Base-by-base conservation (phyloP, 306 rosid genomes). In the Quercus aquifolioides region DNA sequence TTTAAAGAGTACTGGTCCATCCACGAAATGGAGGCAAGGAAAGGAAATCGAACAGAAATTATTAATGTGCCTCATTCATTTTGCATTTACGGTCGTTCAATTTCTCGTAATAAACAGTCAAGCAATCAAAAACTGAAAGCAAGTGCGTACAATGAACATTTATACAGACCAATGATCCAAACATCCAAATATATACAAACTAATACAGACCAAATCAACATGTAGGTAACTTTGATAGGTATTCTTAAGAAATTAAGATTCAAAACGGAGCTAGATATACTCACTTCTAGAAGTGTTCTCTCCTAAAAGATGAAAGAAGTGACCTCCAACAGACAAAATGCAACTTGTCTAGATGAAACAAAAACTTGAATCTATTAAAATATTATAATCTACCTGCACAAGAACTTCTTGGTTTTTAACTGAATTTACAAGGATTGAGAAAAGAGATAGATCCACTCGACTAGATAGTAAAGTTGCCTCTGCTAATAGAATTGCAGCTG, bases 381-480 rank as follows among this genome's bases (percentile, higher is more conserved):
- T 57, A 51, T 35, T 62, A 82, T 51, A 38, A 65, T 76, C 56
- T 88, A 94, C 99, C 99, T 95, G 99, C 86, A 92, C 94, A 90
- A 90, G 96, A 80, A 88, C 89, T 84, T 95, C 99, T 86, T 86
- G 89, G 59, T 87, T 82, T 83, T 84, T 88, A 63, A 92, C 98
- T 74, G 92, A 85, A 71, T 90, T 92, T 77, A 95, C 88, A 55
- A 92, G 97, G 85, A 95, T 88, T 15, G 99, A 93, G 81, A 95
- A 95, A 77, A 95, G 98, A 63, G 99, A 95, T 58, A 95, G 86
- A 90, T 95, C 89, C 58, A 92, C 90, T 1, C 0, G 15, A 74
- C 87, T 92, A 9, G 99, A 92, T 63, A 95, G 92, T 63, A 92
- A 88, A 65, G 98, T 95, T 72, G 99, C 99, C 91, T 95, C 99